phyloP scores from a whole-genome alignment of 495 filamentous ascomycete species.

The Tuber melanosporum region DNA sequence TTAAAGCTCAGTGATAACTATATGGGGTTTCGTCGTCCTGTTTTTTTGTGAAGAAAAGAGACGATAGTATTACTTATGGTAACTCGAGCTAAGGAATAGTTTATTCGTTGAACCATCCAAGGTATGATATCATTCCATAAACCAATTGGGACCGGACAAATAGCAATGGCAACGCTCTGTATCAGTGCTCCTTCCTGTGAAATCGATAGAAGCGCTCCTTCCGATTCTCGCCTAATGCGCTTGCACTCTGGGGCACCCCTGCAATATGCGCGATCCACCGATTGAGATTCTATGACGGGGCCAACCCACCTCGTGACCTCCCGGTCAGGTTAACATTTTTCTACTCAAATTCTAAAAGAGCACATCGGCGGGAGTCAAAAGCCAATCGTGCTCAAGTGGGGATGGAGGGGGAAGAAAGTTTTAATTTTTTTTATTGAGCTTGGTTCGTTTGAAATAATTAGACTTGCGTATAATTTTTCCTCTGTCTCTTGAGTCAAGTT shows the following conservation, averaged over 20 bases:
- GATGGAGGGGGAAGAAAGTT: neutral
- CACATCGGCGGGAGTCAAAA: neutral
- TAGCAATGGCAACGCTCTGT: neutral
- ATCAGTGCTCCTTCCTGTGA: neutral
- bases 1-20: too few relatives aligned
- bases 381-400: neutral
- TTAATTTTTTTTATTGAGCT: neutral
- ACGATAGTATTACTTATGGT: too few relatives aligned
- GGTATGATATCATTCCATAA: too few relatives aligned
- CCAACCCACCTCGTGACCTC: neutral
- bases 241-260: neutral
- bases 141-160: too few relatives aligned
- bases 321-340: neutral
- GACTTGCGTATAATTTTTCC: neutral
- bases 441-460: neutral
- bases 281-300: neutral
- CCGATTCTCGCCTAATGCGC: neutral
- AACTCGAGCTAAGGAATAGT: too few relatives aligned
- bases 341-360: neutral
- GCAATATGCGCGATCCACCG: neutral
- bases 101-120: too few relatives aligned
- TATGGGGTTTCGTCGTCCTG: too few relatives aligned
- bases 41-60: too few relatives aligned
- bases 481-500: neutral
- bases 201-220: neutral